phyloP scores from a whole-genome alignment of 768 basidiomycete species.

The Boletus pseudopeckii region DNA sequence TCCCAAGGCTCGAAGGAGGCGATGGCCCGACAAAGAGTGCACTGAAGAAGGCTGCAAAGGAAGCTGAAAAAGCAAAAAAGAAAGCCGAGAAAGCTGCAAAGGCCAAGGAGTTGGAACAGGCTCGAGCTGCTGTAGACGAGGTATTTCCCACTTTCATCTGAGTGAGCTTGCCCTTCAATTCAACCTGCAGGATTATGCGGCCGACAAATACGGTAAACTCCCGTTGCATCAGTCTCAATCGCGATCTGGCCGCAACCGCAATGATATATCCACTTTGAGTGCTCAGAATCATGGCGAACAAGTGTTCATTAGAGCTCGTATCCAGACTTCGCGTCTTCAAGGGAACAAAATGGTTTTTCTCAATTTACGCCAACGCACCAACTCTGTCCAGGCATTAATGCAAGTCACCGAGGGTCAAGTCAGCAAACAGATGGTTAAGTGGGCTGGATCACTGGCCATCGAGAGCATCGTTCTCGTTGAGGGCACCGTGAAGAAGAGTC shows the following conservation, averaged over 20 bases:
- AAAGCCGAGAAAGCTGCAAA: conserved; percentile 83
- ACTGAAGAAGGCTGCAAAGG: conserved; percentile 88
- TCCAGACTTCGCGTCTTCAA: conserved; percentile 89
- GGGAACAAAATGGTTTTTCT: conserved; percentile 96
- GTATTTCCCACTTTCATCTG: conserved; percentile 35
- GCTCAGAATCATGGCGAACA: conserved; percentile 62
- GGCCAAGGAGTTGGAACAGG: conserved; percentile 72
- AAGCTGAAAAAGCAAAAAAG: conserved; percentile 86
- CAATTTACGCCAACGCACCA: conserved; percentile 81
- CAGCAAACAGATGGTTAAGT: conserved; percentile 98
- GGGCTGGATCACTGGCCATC: conserved; percentile 68
- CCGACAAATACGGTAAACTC: conserved; percentile 78
- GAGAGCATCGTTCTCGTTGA: conserved; percentile 93
- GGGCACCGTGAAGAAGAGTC: conserved; percentile 74
- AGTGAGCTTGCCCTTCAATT: conserved; percentile 17
- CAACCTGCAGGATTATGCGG: conserved; percentile 63
- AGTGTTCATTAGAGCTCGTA: conserved; percentile 82
- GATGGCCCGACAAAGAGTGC: conserved; percentile 80
- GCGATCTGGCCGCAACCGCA: conserved; percentile 57
- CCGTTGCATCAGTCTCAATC: conserved; percentile 91
- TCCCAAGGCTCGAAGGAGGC: conserved; percentile 22
- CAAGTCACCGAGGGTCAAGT: conserved; percentile 67
- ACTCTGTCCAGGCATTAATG: conserved; percentile 85
- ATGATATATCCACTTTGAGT: conserved; percentile 63
- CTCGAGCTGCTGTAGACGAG: conserved; percentile 60